phyloP scores from a whole-genome alignment of 495 filamentous ascomycete species.

The Aspergillus ellipticus region DNA sequence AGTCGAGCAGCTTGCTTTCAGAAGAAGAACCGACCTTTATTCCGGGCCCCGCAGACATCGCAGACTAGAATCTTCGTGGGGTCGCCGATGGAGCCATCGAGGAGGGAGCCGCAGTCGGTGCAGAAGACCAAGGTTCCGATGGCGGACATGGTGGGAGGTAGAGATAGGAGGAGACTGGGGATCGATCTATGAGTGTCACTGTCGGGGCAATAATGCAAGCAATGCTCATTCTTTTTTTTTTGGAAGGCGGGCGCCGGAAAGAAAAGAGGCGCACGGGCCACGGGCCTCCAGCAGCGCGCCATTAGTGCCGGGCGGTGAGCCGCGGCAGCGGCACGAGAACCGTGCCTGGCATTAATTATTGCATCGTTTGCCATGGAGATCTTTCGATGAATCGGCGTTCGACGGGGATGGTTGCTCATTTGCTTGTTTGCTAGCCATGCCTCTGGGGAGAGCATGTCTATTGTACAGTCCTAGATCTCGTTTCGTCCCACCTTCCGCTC shows the following conservation, averaged over 20 bases:
- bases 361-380: constrained; percentile 13
- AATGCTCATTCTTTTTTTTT: constrained; percentile 1
- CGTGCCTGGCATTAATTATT: constrained; percentile 30
- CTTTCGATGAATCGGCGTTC: constrained; percentile 4
- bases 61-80: constrained; percentile 72
- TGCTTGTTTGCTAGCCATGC: constrained; percentile 32
- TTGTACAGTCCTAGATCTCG: constrained; percentile 33
- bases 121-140: constrained; percentile 93
- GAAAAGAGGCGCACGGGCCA: constrained; percentile 31
- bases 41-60: constrained; percentile 78
- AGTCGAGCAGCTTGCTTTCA: constrained; percentile 5
- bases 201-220: not conserved
- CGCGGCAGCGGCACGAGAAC: constrained; percentile 29
- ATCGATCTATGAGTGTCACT: too few relatives aligned
- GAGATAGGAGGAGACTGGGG: not conserved
- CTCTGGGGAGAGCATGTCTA: constrained; percentile 52
- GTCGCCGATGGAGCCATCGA: constrained; percentile 73
- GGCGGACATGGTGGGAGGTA: constrained; percentile 61
- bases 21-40: constrained; percentile 59
- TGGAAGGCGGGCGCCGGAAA: constrained; percentile 16
- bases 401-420: constrained; percentile 13
- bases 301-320: constrained; percentile 34
- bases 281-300: constrained; percentile 3
- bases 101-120: constrained; percentile 85
- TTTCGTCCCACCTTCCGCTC: constrained; percentile 18